Conservation (phyloP, 495 filamentous ascomycete species). For the Hypomontagnella monticulosa region DNA sequence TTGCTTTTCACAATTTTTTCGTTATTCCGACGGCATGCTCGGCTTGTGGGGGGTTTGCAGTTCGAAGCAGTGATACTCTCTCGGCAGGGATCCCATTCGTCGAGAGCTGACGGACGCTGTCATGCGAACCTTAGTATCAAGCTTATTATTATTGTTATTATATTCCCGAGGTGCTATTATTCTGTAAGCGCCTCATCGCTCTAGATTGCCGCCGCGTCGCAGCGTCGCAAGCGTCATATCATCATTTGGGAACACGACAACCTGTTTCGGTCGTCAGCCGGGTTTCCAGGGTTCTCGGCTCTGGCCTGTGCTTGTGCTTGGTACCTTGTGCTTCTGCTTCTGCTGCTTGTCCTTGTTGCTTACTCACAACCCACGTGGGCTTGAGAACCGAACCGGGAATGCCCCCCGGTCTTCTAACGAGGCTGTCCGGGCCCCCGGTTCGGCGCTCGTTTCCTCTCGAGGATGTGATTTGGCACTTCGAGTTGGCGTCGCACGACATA, state of each 20-base stretch:
- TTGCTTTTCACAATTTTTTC: conserved; percentile 5
- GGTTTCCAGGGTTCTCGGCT: too few relatives aligned
- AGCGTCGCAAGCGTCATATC: background rate
- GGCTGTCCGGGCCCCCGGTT: conserved; percentile 8
- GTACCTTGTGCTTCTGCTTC: background rate
- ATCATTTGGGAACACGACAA: background rate
- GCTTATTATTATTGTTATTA: conserved; percentile 11
- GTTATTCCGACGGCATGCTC: conserved; percentile 15
- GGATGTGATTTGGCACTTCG: conserved; percentile 10
- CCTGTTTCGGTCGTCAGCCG: background rate
- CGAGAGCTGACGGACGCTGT: background rate
- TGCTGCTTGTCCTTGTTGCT: conserved; percentile 1
- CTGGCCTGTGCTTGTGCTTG: too few relatives aligned
- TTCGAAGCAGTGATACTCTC: conserved; percentile 6
- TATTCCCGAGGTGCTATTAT: conserved; percentile 6
- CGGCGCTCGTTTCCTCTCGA: conserved; percentile 17
- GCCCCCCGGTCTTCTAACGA: conserved; percentile 9
- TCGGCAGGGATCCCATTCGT: conserved; percentile 39
- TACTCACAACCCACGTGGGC: conserved; percentile 34
- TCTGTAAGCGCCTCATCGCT: background rate
- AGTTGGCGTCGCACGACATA: conserved; percentile 20
- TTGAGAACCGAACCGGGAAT: conserved; percentile 22
- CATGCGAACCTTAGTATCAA: conserved; percentile 27
- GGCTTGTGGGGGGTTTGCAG: conserved; percentile 24
- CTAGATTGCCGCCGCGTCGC: background rate